Evolutionary conservation across 805 yeast species (phyloP), one percentile per base, ranked within the genome.

Genomic region (Saccharomycopsis schoenii): DNA sequence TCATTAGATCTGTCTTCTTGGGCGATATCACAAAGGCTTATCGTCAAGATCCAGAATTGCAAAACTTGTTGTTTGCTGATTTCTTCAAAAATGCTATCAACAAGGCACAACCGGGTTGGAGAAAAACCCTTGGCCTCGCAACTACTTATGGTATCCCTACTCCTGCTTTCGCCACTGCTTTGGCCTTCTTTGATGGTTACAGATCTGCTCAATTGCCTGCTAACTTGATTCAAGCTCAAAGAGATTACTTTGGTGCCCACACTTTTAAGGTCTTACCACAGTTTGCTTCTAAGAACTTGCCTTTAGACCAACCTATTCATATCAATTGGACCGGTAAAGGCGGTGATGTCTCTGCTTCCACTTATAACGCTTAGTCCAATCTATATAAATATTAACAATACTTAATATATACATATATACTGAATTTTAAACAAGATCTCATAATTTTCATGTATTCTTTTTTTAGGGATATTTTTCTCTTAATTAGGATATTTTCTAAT

Each of bases 221-320:
- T 68, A 93, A 93, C 87, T 83, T 93, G 78, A 82, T 93, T 75
- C 99, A 93, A 82, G 99, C 98, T 72, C 99, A 93, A 84, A 90
- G 99, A 84, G 99, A 93, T 77, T 93, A 91, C 89, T 93, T 93
- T 73, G 99, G 99, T 80, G 98, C 99, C 68, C 99, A 93, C 84
- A 94, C 99, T 73, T 93, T 94, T 91, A 84, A 84, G 77, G 96
- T 94, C 67, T 81, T 91, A 74, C 96, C 96, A 70, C 94, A 93
- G 77, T 75, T 70, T 70, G 97, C 90, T 70, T 80, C 83, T 73
- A 90, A 79, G 59, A 77, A 77, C 73, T 82, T 88, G 78, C 93
- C 94, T 79, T 84, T 77, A 67, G 94, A 82, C 71, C 78, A 83
- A 68, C 85, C 86, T 80, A 87, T 93, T 77, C 99, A 93, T 81